phyloP scores from a whole-genome alignment of 2,329 filamentous ascomycete genomes.

The Botryotinia calthae region DNA sequence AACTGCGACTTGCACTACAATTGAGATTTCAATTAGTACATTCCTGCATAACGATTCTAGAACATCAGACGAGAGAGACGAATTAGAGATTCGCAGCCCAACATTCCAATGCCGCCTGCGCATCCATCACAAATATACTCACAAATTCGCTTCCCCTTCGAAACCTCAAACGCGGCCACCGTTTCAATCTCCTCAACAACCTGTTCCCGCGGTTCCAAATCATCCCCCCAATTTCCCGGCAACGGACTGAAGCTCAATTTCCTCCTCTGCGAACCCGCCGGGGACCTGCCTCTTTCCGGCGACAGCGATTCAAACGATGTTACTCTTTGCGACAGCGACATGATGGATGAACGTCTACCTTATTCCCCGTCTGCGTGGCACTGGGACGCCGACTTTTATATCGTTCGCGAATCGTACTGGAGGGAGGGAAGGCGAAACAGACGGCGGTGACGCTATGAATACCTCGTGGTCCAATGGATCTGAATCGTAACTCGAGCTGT shows the following conservation, averaged over 20 bases:
- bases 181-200: constrained; percentile 16
- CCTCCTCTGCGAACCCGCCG: constrained; percentile 17
- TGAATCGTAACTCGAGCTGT: not conserved
- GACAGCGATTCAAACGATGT: constrained; percentile 30
- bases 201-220: constrained; percentile 13
- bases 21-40: constrained; percentile 19
- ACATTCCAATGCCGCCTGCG: not conserved
- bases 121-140: constrained; percentile 21
- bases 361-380: not conserved
- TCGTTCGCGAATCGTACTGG: not conserved
- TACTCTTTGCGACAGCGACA: constrained; percentile 31
- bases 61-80: not conserved
- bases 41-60: not conserved
- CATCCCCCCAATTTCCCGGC: constrained; percentile 26
- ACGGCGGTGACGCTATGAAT: constrained; percentile 1
- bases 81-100: not conserved
- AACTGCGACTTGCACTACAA: constrained; percentile 63
- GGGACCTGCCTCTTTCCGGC: constrained; percentile 29
- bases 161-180: constrained; percentile 42
- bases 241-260: constrained; percentile 34
- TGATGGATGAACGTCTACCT: not conserved
- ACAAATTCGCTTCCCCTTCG: constrained; percentile 40
- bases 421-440: not conserved
- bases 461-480: constrained; percentile 5
- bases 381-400: not conserved